Base-by-base conservation (phyloP, 805 yeast species). In the Candida insectalens region DNA sequence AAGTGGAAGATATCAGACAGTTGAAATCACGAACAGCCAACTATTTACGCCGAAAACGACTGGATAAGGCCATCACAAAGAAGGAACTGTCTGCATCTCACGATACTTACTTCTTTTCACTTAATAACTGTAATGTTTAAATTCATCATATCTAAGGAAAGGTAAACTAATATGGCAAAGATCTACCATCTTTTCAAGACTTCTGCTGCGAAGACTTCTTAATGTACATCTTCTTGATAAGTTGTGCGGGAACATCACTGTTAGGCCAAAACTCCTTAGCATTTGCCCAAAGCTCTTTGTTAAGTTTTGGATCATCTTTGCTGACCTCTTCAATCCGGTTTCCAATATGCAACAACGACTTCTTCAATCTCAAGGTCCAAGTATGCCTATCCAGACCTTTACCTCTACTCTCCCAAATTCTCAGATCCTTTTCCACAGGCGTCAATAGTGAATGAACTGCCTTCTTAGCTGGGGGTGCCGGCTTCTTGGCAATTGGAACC, bases 201-300 rank as follows among this genome's bases (percentile, higher is more conserved):
- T 37, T 25, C 30, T 30, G 25, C 23, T 42, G 46, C 12, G 38
- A 38, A 16, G 40, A 45, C 41, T 54, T 54, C 35, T 54, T 54
- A 25, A 50, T 44, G 33, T 55, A 55, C 51, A 55, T 53, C 32
- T 48, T 49, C 38, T 46, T 55, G 30, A 55, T 49, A 33, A 50
- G 42, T 26, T 47, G 51, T 6, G 55, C 45, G 13, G 43, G 43
- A 5, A 53, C 59, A 13, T 51, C 56, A 17, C 48, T 48, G 33
- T 53, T 55, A 2, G 60, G 60, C 60, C 60, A 55, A 3, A 53
- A 52, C 34, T 40, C 49, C 31, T 48, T 51, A 3, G 59, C 60
- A 32, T 46, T 43, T 5, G 40, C 30, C 60, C 60, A 55, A 15
- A 55, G 39, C 20, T 52, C 53, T 21, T 39, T 32, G 35, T 51